Base-by-base conservation (phyloP, 495 filamentous ascomycete genomes). In the Podospora anserina region DNA sequence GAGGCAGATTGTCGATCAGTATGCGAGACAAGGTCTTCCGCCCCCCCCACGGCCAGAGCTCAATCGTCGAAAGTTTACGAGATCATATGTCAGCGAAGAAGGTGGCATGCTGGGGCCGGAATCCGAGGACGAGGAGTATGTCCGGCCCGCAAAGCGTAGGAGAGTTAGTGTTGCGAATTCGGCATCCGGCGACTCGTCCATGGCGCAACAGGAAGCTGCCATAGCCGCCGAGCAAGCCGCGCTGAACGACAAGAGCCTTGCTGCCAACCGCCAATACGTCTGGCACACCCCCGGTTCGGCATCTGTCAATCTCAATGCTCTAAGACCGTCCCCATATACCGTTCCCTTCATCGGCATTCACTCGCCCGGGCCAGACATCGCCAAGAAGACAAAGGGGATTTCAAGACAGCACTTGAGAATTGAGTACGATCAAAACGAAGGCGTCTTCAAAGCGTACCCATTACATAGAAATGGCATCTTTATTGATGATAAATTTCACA, bases 381-480 rank as follows among this genome's bases (percentile, higher is more conserved):
- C 85, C 57, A 85, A 84, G 63, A 86, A 84, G 61, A 88, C 81
- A 61, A 90, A 90, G 64, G 88, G 87, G 27, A 97, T 98, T 49
- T 97, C 94, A 5, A 86, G 94, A 54, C 84, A 90, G 74, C 95
- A 99, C 77, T 86, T 93, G 49, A 90, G 88, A 73, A 93, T 99
- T 64, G 78, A 87, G 15, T 98, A 92, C 77, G 93, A 94, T 72
- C 88, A 88, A 68, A 84, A 88, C 23, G 86, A 85, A 69, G 85
- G 88, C 65, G 77, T 89, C 16, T 99, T 94, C 68, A 89, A 96
- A 74, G 87, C 95, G 72, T 83, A 90, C 54, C 88, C 96, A 3
- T 81, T 94, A 72, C 93, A 94, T 63, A 87, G 89, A 71, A 97
- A 97, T 75, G 93, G 93, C 34, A 89, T 91, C 39, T 96, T 94